These are phyloP conservation scores for Globisporangium nunn DNA, from an alignment of 352 stramenopile species.

Conservation along the genomic window DNA sequence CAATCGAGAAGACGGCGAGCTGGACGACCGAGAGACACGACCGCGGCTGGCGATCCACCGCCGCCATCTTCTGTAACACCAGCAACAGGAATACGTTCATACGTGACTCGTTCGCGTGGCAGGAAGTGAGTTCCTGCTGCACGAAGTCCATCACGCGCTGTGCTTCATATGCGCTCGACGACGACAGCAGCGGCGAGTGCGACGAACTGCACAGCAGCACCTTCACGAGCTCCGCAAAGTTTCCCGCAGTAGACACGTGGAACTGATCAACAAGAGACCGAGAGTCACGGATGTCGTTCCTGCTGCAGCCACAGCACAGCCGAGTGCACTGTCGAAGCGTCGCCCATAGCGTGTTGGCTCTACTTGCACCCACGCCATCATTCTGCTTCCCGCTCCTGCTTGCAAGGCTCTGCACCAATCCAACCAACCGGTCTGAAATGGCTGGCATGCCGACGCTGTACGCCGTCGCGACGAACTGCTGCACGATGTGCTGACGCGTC, in stretches of 20 bases:
- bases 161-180: slow-evolving; percentile 2
- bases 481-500: slow-evolving; percentile 34
- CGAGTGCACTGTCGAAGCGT: slow-evolving; percentile 52
- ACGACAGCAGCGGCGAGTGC: background rate
- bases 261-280: slow-evolving; percentile 6
- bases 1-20: slow-evolving; percentile 34
- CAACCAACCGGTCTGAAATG: slow-evolving; percentile 15
- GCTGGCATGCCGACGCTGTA: slow-evolving; percentile 19
- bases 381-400: background rate
- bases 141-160: slow-evolving; percentile 29
- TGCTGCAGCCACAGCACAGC: slow-evolving; percentile 42
- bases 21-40: slow-evolving; percentile 24
- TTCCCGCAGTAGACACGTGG: slow-evolving; percentile 18
- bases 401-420: slow-evolving; percentile 29
- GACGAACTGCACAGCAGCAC: slow-evolving; percentile 23
- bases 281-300: background rate
- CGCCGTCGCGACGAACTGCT: slow-evolving; percentile 35
- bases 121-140: slow-evolving; percentile 44
- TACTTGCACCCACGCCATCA: background rate
- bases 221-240: slow-evolving; percentile 43
- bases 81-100: slow-evolving; percentile 53
- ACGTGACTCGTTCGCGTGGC: slow-evolving; percentile 19
- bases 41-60: slow-evolving; percentile 2
- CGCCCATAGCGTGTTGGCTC: slow-evolving; percentile 27
- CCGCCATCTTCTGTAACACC: slow-evolving; percentile 36